A percentile compares a stretch with the other conserved stretches of the same genome.
Evolutionary conservation across 805 yeast genomes (phyloP).

Genomic region (Candida sakaeoensis): DNA sequence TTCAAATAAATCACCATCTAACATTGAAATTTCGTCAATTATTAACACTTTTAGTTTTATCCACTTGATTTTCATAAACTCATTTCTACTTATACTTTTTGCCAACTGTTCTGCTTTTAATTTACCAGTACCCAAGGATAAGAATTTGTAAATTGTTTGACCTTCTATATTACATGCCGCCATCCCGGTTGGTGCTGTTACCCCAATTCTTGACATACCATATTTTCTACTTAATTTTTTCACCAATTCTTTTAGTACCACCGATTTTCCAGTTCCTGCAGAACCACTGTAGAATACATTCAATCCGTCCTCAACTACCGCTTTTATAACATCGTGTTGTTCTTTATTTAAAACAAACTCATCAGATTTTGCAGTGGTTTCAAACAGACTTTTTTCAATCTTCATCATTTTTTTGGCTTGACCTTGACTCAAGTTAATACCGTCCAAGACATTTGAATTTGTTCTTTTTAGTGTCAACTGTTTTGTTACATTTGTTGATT

Average conservation of each 20-base stretch:
- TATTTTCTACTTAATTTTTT: conserved; percentile 42
- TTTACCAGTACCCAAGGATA: conserved; percentile 80
- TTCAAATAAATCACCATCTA: conserved; percentile 73
- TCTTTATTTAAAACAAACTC: conserved; percentile 29
- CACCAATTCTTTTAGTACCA: conserved; percentile 62
- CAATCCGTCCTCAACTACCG: conserved; percentile 46
- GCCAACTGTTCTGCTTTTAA: conserved; percentile 46
- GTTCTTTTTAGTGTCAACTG: conserved; percentile 17
- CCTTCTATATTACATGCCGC: conserved; percentile 97
- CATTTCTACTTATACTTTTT: conserved; percentile 45
- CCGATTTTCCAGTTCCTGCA: conserved; percentile 88
- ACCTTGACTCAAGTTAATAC: conserved; percentile 12
- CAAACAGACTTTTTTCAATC: no score
- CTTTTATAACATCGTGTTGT: conserved; percentile 45
- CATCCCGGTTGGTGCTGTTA: conserved; percentile 94
- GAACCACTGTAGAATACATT: conserved; percentile 77
- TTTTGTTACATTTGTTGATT: not conserved
- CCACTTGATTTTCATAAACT: conserved; percentile 56
- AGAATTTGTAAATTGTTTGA: conserved; percentile 75
- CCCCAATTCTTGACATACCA: conserved; percentile 53
- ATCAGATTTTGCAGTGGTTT: not conserved
- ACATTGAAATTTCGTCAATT: conserved; percentile 93
- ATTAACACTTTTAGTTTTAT: conserved; percentile 62
- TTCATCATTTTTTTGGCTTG: conserved; percentile 22
- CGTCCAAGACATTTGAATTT: conserved; percentile 17